Percentiles rank a stretch among this genome's conserved stretches.
phyloP scores from a whole-genome alignment of 345 rosid species.

The Arabidopsis thaliana region DNA sequence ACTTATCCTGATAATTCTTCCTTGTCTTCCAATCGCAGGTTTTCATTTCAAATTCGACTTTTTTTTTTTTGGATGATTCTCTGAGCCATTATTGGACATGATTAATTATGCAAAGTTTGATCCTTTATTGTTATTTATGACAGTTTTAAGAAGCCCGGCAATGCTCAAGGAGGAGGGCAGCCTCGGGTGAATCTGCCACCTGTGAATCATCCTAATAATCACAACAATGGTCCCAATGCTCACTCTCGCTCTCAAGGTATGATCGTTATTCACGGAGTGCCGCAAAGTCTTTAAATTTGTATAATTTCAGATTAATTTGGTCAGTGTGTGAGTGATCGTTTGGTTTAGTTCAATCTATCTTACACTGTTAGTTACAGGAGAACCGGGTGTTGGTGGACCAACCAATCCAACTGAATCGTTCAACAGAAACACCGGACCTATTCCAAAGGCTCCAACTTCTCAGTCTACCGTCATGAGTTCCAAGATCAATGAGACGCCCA shows the following conservation, averaged over 20 bases:
- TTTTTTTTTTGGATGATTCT: neutral
- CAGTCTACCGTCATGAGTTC: slow-evolving; percentile 67
- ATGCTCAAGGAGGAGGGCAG: slow-evolving; percentile 79
- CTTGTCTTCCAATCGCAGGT: slow-evolving; percentile 68
- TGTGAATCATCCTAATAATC: slow-evolving; percentile 52
- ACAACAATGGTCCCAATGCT: slow-evolving; percentile 64
- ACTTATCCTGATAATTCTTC: slow-evolving; percentile 50
- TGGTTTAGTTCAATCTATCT: neutral
- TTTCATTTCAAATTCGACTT: slow-evolving; percentile 2
- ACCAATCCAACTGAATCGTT: slow-evolving; percentile 55
- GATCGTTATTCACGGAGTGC: neutral
- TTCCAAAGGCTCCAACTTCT: slow-evolving; percentile 88
- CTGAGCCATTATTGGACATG: neutral
- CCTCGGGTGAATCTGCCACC: slow-evolving; percentile 59
- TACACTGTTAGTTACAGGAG: slow-evolving; percentile 47
- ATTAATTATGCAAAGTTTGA: neutral
- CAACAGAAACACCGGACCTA: slow-evolving; percentile 54
- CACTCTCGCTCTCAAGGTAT: slow-evolving; percentile 68
- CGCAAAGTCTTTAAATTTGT: neutral
- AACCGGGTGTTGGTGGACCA: slow-evolving; percentile 45
- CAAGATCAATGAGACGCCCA: slow-evolving; percentile 42
- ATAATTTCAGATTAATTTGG: neutral
- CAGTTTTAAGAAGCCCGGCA: slow-evolving; percentile 74
- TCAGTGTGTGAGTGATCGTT: neutral
- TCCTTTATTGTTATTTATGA: slow-evolving; percentile 4